Evolutionary conservation across 1,139 yeast genomes (phyloP).

Genomic region (Pichia sp.): DNA sequence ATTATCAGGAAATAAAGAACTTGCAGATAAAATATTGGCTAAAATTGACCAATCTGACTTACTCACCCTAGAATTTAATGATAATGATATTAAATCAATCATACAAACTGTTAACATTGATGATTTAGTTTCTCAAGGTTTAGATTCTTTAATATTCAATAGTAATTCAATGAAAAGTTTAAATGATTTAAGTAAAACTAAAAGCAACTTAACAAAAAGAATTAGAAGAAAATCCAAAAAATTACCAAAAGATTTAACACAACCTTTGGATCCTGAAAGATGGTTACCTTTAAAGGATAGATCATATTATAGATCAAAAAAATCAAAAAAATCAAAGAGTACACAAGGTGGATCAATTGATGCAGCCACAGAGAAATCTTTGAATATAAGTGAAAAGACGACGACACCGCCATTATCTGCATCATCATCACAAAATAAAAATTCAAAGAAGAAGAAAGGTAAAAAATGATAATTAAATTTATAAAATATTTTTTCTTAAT

Average conservation of each 20-base stretch:
- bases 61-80: slow-evolving; percentile 22
- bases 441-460: slow-evolving; percentile 16
- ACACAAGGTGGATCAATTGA: slow-evolving; percentile 73
- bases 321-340: slow-evolving; percentile 48
- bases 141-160: neutral
- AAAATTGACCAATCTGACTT: slow-evolving; percentile 31
- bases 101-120: slow-evolving; percentile 7
- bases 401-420: slow-evolving; percentile 10
- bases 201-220: slow-evolving; percentile 29
- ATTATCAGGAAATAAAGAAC: slow-evolving; percentile 32
- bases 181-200: too few relatives aligned
- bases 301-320: slow-evolving; percentile 74
- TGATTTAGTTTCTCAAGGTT: neutral
- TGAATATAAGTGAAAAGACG: slow-evolving; percentile 2
- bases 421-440: slow-evolving; percentile 23
- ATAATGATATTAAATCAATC: slow-evolving; percentile 25
- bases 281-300: slow-evolving; percentile 90
- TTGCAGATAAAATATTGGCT: slow-evolving; percentile 33
- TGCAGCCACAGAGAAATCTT: too few relatives aligned
- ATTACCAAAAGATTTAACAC: slow-evolving; percentile 38
- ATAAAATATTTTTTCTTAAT: too few relatives aligned
- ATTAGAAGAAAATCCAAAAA: slow-evolving; percentile 33
- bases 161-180: too few relatives aligned
- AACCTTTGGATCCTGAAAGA: slow-evolving; percentile 60
- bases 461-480: too few relatives aligned